These are phyloP conservation scores for Lentinula edodes DNA, from an alignment of 768 basidiomycete species.

Conservation along the genomic window DNA sequence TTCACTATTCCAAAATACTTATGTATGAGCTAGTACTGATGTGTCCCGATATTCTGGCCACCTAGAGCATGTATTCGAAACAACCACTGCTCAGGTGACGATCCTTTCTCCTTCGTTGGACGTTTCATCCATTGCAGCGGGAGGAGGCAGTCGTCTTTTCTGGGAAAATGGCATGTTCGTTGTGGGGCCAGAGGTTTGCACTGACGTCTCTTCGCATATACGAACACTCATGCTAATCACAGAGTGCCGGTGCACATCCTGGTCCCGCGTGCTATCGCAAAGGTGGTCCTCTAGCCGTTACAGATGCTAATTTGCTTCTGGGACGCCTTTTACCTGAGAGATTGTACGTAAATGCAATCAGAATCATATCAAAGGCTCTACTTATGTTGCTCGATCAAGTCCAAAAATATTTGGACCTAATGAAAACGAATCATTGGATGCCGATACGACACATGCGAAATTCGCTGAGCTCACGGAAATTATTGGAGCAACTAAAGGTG, in stretches of 20 bases:
- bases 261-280: constrained; percentile 11
- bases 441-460: constrained; percentile 17
- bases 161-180: constrained; percentile 19
- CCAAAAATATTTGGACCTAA: constrained; percentile 43
- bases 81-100: constrained; percentile 36
- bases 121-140: constrained; percentile 33
- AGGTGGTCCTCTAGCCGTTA: constrained; percentile 62
- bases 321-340: constrained; percentile 85
- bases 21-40: constrained; percentile 36
- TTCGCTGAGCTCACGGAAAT: not conserved
- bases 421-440: constrained; percentile 34
- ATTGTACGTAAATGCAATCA: constrained; percentile 31
- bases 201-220: no score
- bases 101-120: constrained; percentile 36
- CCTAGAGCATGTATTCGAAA: constrained; percentile 38
- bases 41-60: constrained; percentile 37
- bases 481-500: constrained; percentile 22
- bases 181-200: constrained; percentile 14
- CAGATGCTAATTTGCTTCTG: constrained; percentile 53
- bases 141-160: constrained; percentile 37
- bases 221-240: constrained; percentile 12
- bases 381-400: not conserved
- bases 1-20: constrained; percentile 1
- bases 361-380: not conserved
- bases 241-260: constrained; percentile 11